Base-by-base conservation (phyloP, 352 stramenopile species). In the Thalassiosira hispida region DNA sequence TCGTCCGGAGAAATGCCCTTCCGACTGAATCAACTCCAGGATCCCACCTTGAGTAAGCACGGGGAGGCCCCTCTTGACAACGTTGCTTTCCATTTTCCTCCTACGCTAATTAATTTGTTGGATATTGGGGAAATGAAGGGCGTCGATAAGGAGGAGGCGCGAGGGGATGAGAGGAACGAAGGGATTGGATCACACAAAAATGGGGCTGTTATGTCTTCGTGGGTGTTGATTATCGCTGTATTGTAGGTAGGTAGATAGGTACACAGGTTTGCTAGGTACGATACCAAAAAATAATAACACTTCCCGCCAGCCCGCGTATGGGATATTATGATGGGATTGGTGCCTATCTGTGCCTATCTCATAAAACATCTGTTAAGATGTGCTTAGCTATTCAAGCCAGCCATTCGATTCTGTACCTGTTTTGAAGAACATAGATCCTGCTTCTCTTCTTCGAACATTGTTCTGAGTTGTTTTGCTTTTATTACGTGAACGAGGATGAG, bases 1-100 rank as follows among this genome's bases (percentile, higher is more conserved):
- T 46, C 42, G 56, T 33, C 53, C 60, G 9, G 47, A 68, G 52
- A 76, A 79, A 23, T 69, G 62, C 11, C 70, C 70, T 27, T 79
- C 70, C 6, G 60, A 51, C 33, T 79, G 51, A 29, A 79, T 79
- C 1, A 79, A 49, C 29, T 61, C 44, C n/a, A 73, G 51, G 3
- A 79, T 49, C 25, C 70, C 67, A 11, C 42, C 42, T 38, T 35
- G 2, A 33, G 67, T 76, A 6, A 76, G 53, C 8, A 14, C 53
- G 5, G 53, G 53, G 14, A 63, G 53, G 12, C 3, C 31, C 7
- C 4, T n/a, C 49, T 59, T 22, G 20, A 9, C 4, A 4, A 38
- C n/a, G 16, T 35, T 23, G 3, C 49, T 6, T 18, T 59, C 49
- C 49, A 59, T 59, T 56, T 1, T 52, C n/a, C n/a, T n/a, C n/a